Base-by-base conservation (phyloP, 352 stramenopile species). In the Globisporangium uncinulatum region DNA sequence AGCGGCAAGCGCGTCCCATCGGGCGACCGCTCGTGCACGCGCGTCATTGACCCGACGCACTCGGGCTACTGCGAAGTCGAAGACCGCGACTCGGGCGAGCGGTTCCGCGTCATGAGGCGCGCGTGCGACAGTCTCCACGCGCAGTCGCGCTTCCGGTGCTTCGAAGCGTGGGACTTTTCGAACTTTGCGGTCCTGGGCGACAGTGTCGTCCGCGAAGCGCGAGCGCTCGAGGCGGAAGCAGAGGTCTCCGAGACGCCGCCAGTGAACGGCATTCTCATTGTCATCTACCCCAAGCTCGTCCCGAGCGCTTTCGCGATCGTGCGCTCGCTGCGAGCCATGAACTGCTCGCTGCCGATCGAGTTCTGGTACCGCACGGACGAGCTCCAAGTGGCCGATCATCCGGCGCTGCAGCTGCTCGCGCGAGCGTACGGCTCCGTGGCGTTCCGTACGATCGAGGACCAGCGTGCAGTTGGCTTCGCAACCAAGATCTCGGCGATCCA, bases 241-340 rank as follows among this genome's bases (percentile, higher is more conserved):
- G 60, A 43, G 20, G 44, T 43, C 14, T 24, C 7, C 3, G 47
- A 44, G 15, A 32, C 11, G 2, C 8, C 29, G 31, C 21, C 24
- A 10, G n/a, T 21, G 21, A 69, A 79, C n/a, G 82, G 79, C 15
- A 86, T 90, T 41, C 62, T 86, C 37, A 77, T 90, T 56, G 71
- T 87, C 10, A 70, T 89, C 19, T 89, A 90, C 49, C 75, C 77
- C 15, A 83, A 86, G 62, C 59, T 88, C 15, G 50, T 92, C 54
- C 73, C 76, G 4, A 88, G 76, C 44, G 77, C 67, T 10, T 89
- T 82, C 50, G 81, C 76, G 13, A 80, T 67, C 21, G 68, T 89
- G 47, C 74, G 71, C 4, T 63, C 67, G 17, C 63, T 92, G 36
- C 71, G 77, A 0, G 60, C 58, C 0, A 63, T 73, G 6, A 67